Base-by-base conservation (phyloP, 108 stramenopile genomes). In the Seminavis robusta region DNA sequence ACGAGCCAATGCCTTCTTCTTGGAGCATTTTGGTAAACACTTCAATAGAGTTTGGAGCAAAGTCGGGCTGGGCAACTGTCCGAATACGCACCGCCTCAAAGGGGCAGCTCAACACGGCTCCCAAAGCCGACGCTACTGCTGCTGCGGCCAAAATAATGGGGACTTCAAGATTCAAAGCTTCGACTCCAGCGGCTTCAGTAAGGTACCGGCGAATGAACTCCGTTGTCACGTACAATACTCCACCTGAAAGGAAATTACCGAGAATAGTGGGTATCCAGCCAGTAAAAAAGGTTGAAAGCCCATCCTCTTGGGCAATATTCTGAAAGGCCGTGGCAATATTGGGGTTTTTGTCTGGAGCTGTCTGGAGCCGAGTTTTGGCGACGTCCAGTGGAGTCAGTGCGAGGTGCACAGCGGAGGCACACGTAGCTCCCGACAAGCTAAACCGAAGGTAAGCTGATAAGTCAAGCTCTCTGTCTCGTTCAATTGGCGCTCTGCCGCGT, bases 221-320 rank as follows among this genome's bases (percentile, higher is more conserved):
- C 10, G 79, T 84, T 23, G 65, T 38, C 30, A 74, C 70, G 55
- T 80, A 84, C 21, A 59, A 46, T 13, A 75, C 27, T 4, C 43
- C 79, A 1, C 83, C 79, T 21, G 49, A 50, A 26, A 77, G 11
- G 60, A 84, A 84, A 43, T 78, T 77, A 0, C 83, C 83, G 1
- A 51, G 3, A 54, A 84, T 59, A 0, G 83, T 84, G 21, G 83
- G 79, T 15, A 65, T 53, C 83, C 83, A 84, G 2, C 83, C 83
- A 47, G 70, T 57, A 63, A 81, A 81, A 45, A 84, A 78, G 11
- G 76, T 72, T 3, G 21, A 23, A 1, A 60, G 36, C 16, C 83
- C 83, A 38, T 76, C 78, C 25, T 80, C 79, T 15, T 75, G 46
- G 44, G 50, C 42, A 3, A 84, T 67, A 23, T 76, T 67, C 28